These are phyloP conservation scores for Populus pruinosa DNA, from an alignment of 345 rosid species.

Conservation along the genomic window DNA sequence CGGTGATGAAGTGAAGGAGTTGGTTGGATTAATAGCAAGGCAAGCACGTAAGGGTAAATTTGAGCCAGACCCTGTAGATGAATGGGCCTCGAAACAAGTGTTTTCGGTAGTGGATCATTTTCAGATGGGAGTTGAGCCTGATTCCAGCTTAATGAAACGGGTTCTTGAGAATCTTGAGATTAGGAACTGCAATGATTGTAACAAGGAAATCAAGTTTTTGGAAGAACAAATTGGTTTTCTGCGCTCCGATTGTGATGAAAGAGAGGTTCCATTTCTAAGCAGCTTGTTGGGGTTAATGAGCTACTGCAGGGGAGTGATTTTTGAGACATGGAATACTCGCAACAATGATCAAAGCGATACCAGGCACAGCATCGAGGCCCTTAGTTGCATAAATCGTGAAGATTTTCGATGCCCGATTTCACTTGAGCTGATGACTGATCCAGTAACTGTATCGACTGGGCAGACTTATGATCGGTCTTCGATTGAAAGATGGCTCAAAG, in stretches of 20 bases:
- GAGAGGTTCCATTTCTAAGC: constrained; percentile 48
- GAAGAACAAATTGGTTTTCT: constrained; percentile 47
- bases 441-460: constrained; percentile 74
- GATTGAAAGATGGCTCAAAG: constrained; percentile 70
- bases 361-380: constrained; percentile 35
- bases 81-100: constrained; percentile 36
- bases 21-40: constrained; percentile 57
- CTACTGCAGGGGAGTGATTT: constrained; percentile 65
- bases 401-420: constrained; percentile 89
- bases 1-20: constrained; percentile 61
- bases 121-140: constrained; percentile 53
- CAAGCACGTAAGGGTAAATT: constrained; percentile 50
- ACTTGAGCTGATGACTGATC: constrained; percentile 81
- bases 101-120: constrained; percentile 37
- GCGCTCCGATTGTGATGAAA: constrained; percentile 32
- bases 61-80: constrained; percentile 48
- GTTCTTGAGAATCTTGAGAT: constrained; percentile 54
- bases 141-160: constrained; percentile 33
- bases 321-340: constrained; percentile 32
- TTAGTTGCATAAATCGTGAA: constrained; percentile 54
- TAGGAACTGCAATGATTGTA: constrained; percentile 56
- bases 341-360: constrained; percentile 25
- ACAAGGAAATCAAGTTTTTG: constrained; percentile 54
- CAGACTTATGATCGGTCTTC: constrained; percentile 87
- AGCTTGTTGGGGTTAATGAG: constrained; percentile 58